A percentile compares a stretch with the other conserved stretches of the same genome.
phyloP scores from a whole-genome alignment of 1,284 basidiomycete genomes.

The Moesziomyces parantarcticus region DNA sequence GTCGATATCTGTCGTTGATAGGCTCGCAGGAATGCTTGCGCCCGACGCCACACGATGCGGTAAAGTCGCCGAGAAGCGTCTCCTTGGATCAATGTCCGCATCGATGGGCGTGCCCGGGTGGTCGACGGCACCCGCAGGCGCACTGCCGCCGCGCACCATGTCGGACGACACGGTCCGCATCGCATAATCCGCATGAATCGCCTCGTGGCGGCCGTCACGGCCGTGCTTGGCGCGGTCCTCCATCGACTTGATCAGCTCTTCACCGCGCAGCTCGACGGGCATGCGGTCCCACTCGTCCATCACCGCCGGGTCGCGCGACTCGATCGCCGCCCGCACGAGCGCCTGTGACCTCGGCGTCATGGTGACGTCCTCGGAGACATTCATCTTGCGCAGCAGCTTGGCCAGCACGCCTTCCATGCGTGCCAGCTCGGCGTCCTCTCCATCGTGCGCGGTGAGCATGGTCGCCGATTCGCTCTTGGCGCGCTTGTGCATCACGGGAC shows the following conservation, averaged over 20 bases:
- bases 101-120: slow-evolving; percentile 7
- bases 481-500: slow-evolving; percentile 23
- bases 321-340: slow-evolving; percentile 24
- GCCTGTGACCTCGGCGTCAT: slow-evolving; percentile 29
- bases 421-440: slow-evolving; percentile 28
- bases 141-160: slow-evolving; percentile 27
- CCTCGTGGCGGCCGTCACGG: slow-evolving; percentile 42
- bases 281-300: slow-evolving; percentile 38
- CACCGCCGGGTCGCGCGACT: slow-evolving; percentile 20
- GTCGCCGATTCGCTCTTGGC: slow-evolving; percentile 28
- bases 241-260: slow-evolving; percentile 42
- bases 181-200: slow-evolving; percentile 25
- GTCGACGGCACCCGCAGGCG: slow-evolving; percentile 13
- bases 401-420: slow-evolving; percentile 39
- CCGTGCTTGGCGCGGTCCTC: slow-evolving; percentile 35
- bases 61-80: slow-evolving; percentile 27
- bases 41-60: slow-evolving; percentile 24
- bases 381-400: slow-evolving; percentile 46
- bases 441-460: slow-evolving; percentile 3
- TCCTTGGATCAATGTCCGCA: slow-evolving; percentile 16
- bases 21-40: slow-evolving; percentile 22
- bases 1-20: slow-evolving; percentile 30
- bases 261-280: slow-evolving; percentile 35
- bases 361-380: slow-evolving; percentile 22
- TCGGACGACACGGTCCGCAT: slow-evolving; percentile 8